Conservation (phyloP, 192 early-diverging fungal species). For the Chytriomyces sp. region DNA sequence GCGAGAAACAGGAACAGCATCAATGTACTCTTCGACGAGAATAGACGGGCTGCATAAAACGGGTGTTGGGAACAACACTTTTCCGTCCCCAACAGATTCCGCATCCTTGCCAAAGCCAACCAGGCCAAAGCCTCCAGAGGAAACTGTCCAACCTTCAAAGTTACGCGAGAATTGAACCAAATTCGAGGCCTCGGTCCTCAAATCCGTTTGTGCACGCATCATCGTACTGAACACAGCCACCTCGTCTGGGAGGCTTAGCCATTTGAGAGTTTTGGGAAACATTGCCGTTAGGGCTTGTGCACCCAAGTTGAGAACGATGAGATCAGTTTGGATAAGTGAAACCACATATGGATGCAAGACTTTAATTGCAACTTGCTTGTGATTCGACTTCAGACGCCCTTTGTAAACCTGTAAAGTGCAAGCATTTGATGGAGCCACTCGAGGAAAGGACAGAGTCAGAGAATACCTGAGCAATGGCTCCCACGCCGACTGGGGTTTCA, state of each 20-base stretch:
- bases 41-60: slow-evolving; percentile 62
- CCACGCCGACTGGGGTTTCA: slow-evolving; percentile 79
- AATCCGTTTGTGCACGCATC: slow-evolving; percentile 90
- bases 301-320: slow-evolving; percentile 77
- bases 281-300: slow-evolving; percentile 60
- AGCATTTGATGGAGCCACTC: slow-evolving; percentile 5
- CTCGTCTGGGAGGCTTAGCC: slow-evolving; percentile 89
- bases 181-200: slow-evolving; percentile 78
- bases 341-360: slow-evolving; percentile 85
- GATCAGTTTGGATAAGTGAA: slow-evolving; percentile 70
- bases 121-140: neutral
- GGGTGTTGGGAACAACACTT: slow-evolving; percentile 67
- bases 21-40: slow-evolving; percentile 82
- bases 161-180: slow-evolving; percentile 53
- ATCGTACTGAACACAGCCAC: slow-evolving; percentile 84
- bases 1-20: slow-evolving; percentile 73
- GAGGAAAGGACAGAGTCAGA: neutral
- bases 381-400: slow-evolving; percentile 39
- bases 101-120: neutral
- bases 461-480: slow-evolving; percentile 93
- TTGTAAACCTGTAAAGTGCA: slow-evolving; percentile 48
- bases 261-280: slow-evolving; percentile 75
- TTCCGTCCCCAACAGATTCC: slow-evolving; percentile 14
- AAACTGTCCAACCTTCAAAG: slow-evolving; percentile 33
- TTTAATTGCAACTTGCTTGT: slow-evolving; percentile 70